Conservation (phyloP, 2,329 filamentous ascomycete species). For the Colletotrichum horii region DNA sequence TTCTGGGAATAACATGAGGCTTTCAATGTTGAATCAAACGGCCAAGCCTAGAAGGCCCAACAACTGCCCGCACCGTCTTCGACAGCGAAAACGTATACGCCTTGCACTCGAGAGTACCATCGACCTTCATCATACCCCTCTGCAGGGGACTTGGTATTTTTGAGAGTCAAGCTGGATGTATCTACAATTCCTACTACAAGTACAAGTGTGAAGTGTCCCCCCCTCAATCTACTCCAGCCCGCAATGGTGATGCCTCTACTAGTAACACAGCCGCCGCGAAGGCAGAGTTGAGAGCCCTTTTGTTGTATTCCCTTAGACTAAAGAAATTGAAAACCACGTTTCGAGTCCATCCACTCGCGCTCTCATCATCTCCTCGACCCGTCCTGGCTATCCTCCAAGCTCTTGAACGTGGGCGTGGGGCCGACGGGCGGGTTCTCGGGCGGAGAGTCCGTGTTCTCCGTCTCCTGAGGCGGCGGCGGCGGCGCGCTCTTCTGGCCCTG, state of each 20-base stretch:
- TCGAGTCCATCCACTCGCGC: neutral
- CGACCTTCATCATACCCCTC: neutral
- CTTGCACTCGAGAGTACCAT: neutral
- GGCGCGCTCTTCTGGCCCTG: conserved; percentile 58
- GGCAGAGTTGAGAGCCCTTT: conserved; percentile 18
- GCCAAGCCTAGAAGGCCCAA: neutral
- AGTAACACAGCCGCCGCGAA: conserved; percentile 12
- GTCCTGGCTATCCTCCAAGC: neutral
- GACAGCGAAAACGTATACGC: neutral
- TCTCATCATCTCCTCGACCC: conserved; percentile 25
- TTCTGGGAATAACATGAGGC: neutral
- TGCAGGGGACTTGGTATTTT: neutral
- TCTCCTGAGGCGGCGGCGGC: conserved; percentile 51
- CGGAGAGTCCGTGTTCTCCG: conserved; percentile 46
- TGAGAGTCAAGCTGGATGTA: conserved; percentile 9
- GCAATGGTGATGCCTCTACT: conserved; percentile 13
- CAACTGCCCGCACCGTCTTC: neutral
- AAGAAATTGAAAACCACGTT: neutral
- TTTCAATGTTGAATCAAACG: too few species aligned
- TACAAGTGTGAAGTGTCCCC: conserved; percentile 1
- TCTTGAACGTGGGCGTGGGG: conserved; percentile 35
- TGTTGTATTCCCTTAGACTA: neutral
- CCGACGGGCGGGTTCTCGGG: conserved; percentile 34
- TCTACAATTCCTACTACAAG: conserved; percentile 18
- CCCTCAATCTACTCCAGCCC: conserved; percentile 12